Evolutionary conservation across 306 rosid genomes (phyloP), one percentile per base, ranked within the genome.

Genomic region (Gastrolobium villosum): DNA sequence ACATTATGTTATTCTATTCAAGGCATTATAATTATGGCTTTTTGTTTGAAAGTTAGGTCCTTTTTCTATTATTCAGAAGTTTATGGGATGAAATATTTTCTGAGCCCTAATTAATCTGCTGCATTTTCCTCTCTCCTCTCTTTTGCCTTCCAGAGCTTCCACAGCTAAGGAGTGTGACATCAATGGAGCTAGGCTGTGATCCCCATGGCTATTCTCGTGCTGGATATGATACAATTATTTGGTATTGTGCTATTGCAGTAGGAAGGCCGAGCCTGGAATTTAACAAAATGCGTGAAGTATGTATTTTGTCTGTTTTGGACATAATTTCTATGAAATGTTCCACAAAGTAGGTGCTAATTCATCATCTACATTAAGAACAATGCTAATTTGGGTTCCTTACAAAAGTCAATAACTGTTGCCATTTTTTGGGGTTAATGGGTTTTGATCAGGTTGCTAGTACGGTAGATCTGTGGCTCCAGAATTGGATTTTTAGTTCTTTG

Each of bases 181-280:
- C 99, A 45, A 86, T 91, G 97, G 92, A 87, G 87, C 84, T 92
- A 83, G 97, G 99, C 53, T 95, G 99, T 74, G 97, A 95, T 85
- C 87, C 98, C 44, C 90, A 10, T 20, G 98, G 98, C 65, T 92
- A 88, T 83, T 95, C 98, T 57, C 96, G 95, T 82, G 97, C 98
- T 72, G 98, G 98, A 86, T 87, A 72, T 11, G 92, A 88, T 76
- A 85, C 91, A 4, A 28, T 65, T 11, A 88, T 91, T 60, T 95
- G 99, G 99, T 95, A 95, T 84, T 95, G 99, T 82, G 98, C 94
- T 65, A 71, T 92, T 71, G 70, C 92, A 72, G 95, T 91, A 43
- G 99, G 99, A 85, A 83, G 97, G 80, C 86, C 82, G 53, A 86
- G 98, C 62, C 78, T 84, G 44, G 91, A 88, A 69, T 87, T 92